Percentiles rank a stretch among this genome's conserved stretches.
Conservation (phyloP, 1,139 yeast genomes). For the Candida sp. region DNA sequence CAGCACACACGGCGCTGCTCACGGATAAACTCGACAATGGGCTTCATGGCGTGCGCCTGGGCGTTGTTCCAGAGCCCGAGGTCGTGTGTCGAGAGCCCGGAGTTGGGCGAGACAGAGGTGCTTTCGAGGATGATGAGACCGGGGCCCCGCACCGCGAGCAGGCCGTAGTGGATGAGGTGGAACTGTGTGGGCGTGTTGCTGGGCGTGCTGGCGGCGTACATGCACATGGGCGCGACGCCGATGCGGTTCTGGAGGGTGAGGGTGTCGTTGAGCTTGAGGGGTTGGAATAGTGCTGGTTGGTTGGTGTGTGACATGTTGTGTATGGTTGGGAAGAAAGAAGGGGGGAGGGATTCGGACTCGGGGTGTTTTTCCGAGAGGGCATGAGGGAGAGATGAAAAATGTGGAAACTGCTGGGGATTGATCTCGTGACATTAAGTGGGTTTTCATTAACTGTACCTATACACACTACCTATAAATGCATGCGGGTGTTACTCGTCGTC, state of each 20-base stretch:
- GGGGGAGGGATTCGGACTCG: too few species aligned
- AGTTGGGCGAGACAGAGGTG: conserved; percentile 45
- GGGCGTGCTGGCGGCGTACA: conserved; percentile 44
- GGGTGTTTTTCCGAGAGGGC: too few species aligned
- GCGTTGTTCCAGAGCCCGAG: conserved; percentile 54
- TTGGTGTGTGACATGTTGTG: not conserved
- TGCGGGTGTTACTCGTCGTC: conserved; percentile 17
- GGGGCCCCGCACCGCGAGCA: conserved; percentile 48
- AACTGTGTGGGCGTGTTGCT: conserved; percentile 41
- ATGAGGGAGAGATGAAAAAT: too few species aligned
- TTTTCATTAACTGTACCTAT: not conserved
- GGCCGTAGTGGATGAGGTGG: conserved; percentile 49
- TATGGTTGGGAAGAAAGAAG: not conserved
- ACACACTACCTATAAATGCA: too few species aligned
- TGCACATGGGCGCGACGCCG: conserved; percentile 67
- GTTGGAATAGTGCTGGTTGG: conserved; percentile 21
- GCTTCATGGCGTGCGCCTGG: conserved; percentile 51
- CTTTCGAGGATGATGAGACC: conserved; percentile 61
- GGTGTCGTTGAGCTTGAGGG: conserved; percentile 14
- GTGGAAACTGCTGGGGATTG: too few species aligned
- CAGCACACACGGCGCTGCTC: conserved; percentile 51
- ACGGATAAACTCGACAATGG: conserved; percentile 58
- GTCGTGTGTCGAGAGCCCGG: conserved; percentile 47
- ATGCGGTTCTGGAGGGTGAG: conserved; percentile 46
- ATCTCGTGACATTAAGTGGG: too few species aligned